A percentile compares a stretch with the other conserved stretches of the same genome.
phyloP scores from a whole-genome alignment of 139 green algal species.

The Asterochloris erici region DNA sequence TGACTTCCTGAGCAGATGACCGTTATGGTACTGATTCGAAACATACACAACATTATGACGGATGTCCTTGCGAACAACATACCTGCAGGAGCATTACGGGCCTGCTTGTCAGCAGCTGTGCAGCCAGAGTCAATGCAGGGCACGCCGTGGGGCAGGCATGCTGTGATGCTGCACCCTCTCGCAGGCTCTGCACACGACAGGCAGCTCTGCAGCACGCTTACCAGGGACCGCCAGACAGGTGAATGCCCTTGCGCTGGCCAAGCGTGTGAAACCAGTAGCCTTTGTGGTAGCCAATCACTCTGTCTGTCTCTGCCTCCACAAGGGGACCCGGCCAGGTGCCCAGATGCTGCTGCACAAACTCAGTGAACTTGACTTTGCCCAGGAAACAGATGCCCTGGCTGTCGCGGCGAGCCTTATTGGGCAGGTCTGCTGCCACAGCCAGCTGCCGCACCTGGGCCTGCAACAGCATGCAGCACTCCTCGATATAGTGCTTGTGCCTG shows the following conservation, averaged over 20 bases:
- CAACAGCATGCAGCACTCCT: not conserved
- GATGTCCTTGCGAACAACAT: conserved; percentile 87
- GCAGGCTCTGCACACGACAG: not conserved
- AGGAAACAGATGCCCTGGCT: conserved; percentile 99
- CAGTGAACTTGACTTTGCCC: conserved; percentile 90
- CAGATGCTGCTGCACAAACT: conserved; percentile 93
- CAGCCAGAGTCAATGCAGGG: not conserved
- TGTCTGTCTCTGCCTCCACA: conserved; percentile 77
- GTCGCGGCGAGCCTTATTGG: conserved; percentile 86
- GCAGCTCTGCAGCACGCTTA: conserved; percentile 32
- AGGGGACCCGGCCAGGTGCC: conserved; percentile 84
- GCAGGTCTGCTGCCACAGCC: conserved; percentile 61
- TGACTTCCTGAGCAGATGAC: conserved; percentile 34
- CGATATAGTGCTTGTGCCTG: too few relatives aligned
- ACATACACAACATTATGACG: conserved; percentile 83
- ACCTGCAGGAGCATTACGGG: conserved; percentile 54
- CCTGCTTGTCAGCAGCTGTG: not conserved
- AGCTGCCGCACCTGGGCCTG: conserved; percentile 58
- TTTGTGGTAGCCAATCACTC: conserved; percentile 62
- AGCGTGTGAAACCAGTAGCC: conserved; percentile 98
- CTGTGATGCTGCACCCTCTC: not conserved
- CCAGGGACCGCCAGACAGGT: conserved; percentile 92
- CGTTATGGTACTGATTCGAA: conserved; percentile 64
- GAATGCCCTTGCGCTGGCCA: conserved; percentile 88
- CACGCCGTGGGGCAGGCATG: not conserved